Percentiles rank a stretch among this genome's conserved stretches.
Evolutionary conservation across 148 eudicot genomes (phyloP).

Genomic region (Gaultheria prostrata): DNA sequence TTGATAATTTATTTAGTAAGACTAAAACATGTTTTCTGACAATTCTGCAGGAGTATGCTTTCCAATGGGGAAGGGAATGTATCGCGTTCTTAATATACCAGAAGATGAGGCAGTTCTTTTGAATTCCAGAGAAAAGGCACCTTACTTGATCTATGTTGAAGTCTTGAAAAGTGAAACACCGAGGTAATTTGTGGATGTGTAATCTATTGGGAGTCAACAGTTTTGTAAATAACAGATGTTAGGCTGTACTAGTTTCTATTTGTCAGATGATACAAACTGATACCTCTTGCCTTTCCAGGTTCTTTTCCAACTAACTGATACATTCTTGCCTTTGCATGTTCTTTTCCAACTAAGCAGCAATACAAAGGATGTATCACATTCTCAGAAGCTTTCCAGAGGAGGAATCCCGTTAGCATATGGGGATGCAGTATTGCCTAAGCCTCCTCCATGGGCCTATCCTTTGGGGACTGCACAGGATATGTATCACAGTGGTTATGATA

Average conservation of each 20-base stretch:
- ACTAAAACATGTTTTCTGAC: background rate
- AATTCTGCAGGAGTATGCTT: slow-evolving; percentile 71
- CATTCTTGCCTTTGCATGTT: background rate
- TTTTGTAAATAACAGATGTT: background rate
- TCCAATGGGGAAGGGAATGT: slow-evolving; percentile 92
- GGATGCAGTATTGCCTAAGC: slow-evolving; percentile 85
- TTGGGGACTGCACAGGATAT: slow-evolving; percentile 65
- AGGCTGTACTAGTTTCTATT: background rate
- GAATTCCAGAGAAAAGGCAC: slow-evolving; percentile 96
- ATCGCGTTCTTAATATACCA: slow-evolving; percentile 83
- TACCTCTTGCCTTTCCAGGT: background rate
- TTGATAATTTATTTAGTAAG: background rate
- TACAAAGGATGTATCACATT: slow-evolving; percentile 57
- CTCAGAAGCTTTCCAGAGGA: slow-evolving; percentile 78
- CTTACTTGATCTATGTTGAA: slow-evolving; percentile 89
- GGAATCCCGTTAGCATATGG: slow-evolving; percentile 97
- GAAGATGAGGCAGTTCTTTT: slow-evolving; percentile 95
- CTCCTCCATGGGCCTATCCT: slow-evolving; percentile 98
- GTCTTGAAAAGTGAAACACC: slow-evolving; percentile 79
- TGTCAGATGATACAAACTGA: background rate
- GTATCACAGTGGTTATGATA: slow-evolving; percentile 61
- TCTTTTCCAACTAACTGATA: slow-evolving; percentile 17
- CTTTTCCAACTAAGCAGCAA: slow-evolving; percentile 34
- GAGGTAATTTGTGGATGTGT: slow-evolving; percentile 42
- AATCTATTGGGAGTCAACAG: background rate